A percentile compares a stretch with the other conserved stretches of the same genome.
Conservation (phyloP, 371 early-diverging fungal genomes). For the Mortierella sp. region DNA sequence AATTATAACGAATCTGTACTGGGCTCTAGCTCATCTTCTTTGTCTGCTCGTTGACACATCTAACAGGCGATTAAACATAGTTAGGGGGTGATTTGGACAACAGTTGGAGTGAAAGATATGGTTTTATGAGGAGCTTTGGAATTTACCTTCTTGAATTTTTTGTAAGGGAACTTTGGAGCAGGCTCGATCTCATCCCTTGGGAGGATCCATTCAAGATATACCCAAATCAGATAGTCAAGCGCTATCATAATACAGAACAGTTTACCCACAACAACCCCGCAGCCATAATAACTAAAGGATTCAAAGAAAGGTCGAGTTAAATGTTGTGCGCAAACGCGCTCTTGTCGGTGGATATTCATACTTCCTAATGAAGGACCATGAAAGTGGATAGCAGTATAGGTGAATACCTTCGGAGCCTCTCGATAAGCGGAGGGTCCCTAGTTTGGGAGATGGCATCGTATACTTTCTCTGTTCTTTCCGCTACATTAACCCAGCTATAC, state of each 20-base stretch:
- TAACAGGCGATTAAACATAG: conserved; percentile 4
- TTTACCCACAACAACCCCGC: conserved; percentile 94
- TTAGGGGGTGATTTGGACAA: neutral
- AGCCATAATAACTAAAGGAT: conserved; percentile 79
- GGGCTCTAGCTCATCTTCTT: conserved; percentile 53
- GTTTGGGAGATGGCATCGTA: conserved; percentile 78
- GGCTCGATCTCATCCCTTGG: conserved; percentile 81
- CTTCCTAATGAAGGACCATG: neutral
- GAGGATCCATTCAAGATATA: conserved; percentile 86
- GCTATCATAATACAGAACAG: conserved; percentile 91
- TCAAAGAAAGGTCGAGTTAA: neutral
- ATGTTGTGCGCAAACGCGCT: neutral
- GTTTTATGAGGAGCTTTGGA: neutral
- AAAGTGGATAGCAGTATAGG: neutral
- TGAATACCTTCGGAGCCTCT: conserved; percentile 77
- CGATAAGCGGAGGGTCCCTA: conserved; percentile 81
- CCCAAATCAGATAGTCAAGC: conserved; percentile 85
- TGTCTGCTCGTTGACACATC: conserved; percentile 61
- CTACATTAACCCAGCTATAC: conserved; percentile 98
- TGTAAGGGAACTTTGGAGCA: conserved; percentile 75
- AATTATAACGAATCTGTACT: conserved; percentile 22
- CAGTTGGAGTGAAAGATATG: neutral
- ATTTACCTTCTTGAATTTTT: conserved; percentile 66
- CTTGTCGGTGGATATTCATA: neutral
- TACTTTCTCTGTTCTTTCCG: conserved; percentile 91